Evolutionary conservation across 495 filamentous ascomycete genomes (phyloP).

Genomic region (Sporormia fimetaria): DNA sequence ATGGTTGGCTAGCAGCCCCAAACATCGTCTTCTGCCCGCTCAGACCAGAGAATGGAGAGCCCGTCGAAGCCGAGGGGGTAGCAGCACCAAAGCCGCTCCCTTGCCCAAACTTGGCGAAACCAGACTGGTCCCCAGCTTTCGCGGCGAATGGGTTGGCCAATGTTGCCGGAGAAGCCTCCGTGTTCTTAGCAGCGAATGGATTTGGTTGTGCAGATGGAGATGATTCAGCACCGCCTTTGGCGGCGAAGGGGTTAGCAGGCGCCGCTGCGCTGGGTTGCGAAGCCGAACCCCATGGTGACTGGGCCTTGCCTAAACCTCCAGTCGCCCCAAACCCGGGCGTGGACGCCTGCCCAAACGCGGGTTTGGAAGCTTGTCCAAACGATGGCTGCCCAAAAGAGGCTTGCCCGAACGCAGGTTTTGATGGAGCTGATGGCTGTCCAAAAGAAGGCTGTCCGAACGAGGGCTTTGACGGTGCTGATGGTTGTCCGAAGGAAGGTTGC

Average conservation of each 20-base stretch:
- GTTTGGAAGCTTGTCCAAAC: too few species aligned
- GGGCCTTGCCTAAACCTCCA: constrained; percentile 30
- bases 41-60: constrained; percentile 16
- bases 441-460: constrained; percentile 34
- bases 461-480: constrained; percentile 37
- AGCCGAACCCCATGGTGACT: constrained; percentile 36
- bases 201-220: too few species aligned
- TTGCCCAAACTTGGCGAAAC: constrained; percentile 17
- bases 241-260: constrained; percentile 15
- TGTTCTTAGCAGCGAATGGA: constrained; percentile 16
- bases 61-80: constrained; percentile 19
- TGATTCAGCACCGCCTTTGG: too few species aligned
- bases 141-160: not conserved
- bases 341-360: too few species aligned
- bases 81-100: constrained; percentile 1
- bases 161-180: not conserved
- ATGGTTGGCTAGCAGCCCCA: not conserved
- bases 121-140: not conserved
- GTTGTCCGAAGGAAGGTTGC: too few species aligned
- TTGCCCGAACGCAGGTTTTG: constrained; percentile 12
- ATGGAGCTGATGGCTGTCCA: constrained; percentile 22
- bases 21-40: constrained; percentile 10
- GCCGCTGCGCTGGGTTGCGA: constrained; percentile 22
- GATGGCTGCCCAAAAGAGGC: constrained; percentile 23
- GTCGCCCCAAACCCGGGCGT: constrained; percentile 45